Conservation (phyloP, 768 basidiomycete species). For the Hirschioporus abietinus region DNA sequence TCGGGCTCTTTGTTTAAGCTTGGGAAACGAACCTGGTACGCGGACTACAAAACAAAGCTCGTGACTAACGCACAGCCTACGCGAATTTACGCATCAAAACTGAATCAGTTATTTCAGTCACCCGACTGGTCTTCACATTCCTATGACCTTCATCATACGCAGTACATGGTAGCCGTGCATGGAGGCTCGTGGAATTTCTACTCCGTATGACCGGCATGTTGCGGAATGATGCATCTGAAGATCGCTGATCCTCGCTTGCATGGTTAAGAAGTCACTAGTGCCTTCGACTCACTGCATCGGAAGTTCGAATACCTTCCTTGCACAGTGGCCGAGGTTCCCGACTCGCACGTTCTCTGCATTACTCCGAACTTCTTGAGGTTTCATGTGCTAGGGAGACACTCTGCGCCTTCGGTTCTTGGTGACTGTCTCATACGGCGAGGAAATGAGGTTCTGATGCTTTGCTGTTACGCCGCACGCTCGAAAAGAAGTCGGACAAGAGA, state of each 20-base stretch:
- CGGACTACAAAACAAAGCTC: not conserved
- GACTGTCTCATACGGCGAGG: not conserved
- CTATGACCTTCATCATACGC: not conserved
- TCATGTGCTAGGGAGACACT: not conserved
- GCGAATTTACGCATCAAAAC: not conserved
- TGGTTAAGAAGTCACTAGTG: too few species aligned
- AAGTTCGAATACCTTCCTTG: not conserved
- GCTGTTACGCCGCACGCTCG: not conserved
- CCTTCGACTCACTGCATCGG: too few species aligned
- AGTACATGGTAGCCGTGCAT: too few species aligned
- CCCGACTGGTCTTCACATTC: not conserved
- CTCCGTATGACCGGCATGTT: too few species aligned
- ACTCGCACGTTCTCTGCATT: not conserved
- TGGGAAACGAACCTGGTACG: not conserved
- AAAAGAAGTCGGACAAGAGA: not conserved
- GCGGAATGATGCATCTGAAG: too few species aligned
- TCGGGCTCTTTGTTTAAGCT: not conserved
- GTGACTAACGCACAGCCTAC: not conserved
- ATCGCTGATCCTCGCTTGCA: too few species aligned
- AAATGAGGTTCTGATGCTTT: not conserved
- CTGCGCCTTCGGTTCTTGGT: not conserved
- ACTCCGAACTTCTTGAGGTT: not conserved
- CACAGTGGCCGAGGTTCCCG: too few species aligned
- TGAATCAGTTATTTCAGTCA: not conserved
- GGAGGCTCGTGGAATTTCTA: too few species aligned